Percentiles rank a stretch among this genome's conserved stretches.
These are phyloP conservation scores for Bipolaris victoriae DNA, from an alignment of 2,329 filamentous ascomycete species.

Conservation along the genomic window DNA sequence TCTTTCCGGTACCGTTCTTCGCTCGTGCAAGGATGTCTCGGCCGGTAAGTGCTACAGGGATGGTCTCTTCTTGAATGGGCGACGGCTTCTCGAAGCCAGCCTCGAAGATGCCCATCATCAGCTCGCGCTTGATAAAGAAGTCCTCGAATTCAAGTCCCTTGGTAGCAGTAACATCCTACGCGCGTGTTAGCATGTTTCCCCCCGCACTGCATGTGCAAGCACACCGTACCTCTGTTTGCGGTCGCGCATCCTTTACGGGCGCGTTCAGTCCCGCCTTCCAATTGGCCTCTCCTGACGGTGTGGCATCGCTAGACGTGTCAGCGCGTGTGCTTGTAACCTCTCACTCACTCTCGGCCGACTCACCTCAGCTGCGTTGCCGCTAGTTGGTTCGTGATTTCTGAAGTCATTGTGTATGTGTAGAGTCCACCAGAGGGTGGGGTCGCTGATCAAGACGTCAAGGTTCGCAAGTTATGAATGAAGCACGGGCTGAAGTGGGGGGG, in stretches of 20 bases:
- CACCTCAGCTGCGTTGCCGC: slow-evolving; percentile 60
- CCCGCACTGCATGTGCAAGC: neutral
- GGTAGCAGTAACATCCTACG: slow-evolving; percentile 93
- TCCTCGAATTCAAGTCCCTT: slow-evolving; percentile 98
- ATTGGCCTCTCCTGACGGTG: slow-evolving; percentile 61
- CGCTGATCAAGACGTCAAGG: slow-evolving; percentile 23
- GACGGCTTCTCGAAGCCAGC: slow-evolving; percentile 98
- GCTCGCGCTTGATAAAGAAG: slow-evolving; percentile 90
- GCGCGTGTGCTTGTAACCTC: slow-evolving; percentile 2
- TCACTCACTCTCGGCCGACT: slow-evolving; percentile 17
- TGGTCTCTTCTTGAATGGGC: slow-evolving; percentile 98
- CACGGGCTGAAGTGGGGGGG: slow-evolving; percentile 28
- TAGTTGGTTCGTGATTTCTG: slow-evolving; percentile 62
- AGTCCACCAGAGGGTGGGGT: slow-evolving; percentile 35
- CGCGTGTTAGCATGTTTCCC: slow-evolving; percentile 13
- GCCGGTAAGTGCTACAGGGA: slow-evolving; percentile 93
- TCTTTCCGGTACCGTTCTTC: slow-evolving; percentile 99
- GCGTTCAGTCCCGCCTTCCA: slow-evolving; percentile 78
- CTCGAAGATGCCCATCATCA: slow-evolving; percentile 99
- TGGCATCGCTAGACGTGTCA: slow-evolving; percentile 51
- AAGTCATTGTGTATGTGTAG: slow-evolving; percentile 51
- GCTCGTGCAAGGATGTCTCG: slow-evolving; percentile 94
- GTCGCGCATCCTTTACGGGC: slow-evolving; percentile 75
- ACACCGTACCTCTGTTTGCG: slow-evolving; percentile 75
- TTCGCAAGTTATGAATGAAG: slow-evolving; percentile 17